A percentile compares a stretch with the other conserved stretches of the same genome.
Evolutionary conservation across 495 filamentous ascomycete genomes (phyloP).

Genomic region (Rusavskia elegans): DNA sequence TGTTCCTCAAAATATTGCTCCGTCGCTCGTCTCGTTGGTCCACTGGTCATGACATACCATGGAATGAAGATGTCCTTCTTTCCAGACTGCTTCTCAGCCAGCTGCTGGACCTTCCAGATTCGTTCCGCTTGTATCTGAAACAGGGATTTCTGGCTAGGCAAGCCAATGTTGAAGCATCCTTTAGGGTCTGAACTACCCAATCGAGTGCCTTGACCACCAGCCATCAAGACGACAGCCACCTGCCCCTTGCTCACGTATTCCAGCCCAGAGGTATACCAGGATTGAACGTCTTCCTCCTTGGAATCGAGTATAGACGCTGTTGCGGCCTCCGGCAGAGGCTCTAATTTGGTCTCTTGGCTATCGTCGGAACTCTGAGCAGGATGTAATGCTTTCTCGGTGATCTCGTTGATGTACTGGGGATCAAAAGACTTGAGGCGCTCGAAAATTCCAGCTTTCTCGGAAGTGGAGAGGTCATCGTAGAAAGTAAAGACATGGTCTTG

Average conservation of each 20-base stretch:
- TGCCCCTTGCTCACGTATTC: slow-evolving; percentile 75
- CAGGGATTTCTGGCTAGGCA: slow-evolving; percentile 81
- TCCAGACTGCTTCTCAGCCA: slow-evolving; percentile 58
- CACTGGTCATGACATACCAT: slow-evolving; percentile 99
- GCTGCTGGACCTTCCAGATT: slow-evolving; percentile 69
- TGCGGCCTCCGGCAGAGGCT: slow-evolving; percentile 80
- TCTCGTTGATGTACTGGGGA: slow-evolving; percentile 64
- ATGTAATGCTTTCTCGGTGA: slow-evolving; percentile 67
- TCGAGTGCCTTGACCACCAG: slow-evolving; percentile 89
- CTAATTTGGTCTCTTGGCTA: slow-evolving; percentile 43
- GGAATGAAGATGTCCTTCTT: slow-evolving; percentile 60
- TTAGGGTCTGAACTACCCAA: slow-evolving; percentile 91
- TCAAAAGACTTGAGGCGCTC: slow-evolving; percentile 69
- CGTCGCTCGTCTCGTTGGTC: slow-evolving; percentile 82
- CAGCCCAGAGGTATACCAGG: slow-evolving; percentile 75
- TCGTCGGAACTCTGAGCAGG: slow-evolving; percentile 39
- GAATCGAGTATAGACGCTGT: slow-evolving; percentile 89
- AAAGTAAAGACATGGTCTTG: slow-evolving; percentile 91
- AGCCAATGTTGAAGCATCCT: slow-evolving; percentile 88
- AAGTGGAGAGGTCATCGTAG: slow-evolving; percentile 55
- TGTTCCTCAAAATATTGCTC: slow-evolving; percentile 85
- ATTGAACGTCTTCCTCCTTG: slow-evolving; percentile 56
- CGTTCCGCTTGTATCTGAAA: slow-evolving; percentile 96
- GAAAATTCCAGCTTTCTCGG: slow-evolving; percentile 66
- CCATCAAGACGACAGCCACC: slow-evolving; percentile 92